phyloP scores from a whole-genome alignment of 257 asterid species.

The Scutellaria galericulata region DNA sequence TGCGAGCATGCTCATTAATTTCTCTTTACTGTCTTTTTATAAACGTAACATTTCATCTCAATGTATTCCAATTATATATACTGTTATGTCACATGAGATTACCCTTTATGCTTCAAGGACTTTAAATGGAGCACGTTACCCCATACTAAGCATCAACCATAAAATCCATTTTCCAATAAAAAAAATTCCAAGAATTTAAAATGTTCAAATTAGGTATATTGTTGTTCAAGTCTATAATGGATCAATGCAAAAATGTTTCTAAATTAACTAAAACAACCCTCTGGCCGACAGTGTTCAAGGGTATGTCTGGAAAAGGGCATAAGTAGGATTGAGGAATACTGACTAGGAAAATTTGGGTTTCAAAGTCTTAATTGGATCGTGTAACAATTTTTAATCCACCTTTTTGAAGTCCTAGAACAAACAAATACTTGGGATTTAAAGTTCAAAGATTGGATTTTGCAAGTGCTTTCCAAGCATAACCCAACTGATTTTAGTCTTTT shows the following conservation, averaged over 20 bases:
- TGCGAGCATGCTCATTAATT: not conserved
- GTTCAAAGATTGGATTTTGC: not conserved
- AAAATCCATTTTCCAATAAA: too few species aligned
- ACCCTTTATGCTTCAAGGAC: not conserved
- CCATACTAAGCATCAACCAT: not conserved
- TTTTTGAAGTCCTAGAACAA: too few species aligned
- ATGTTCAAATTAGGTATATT: not conserved
- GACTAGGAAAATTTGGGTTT: too few species aligned
- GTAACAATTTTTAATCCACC: too few species aligned
- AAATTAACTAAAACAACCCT: too few species aligned
- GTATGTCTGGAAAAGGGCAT: too few species aligned
- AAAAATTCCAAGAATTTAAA: not conserved
- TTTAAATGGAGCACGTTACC: not conserved
- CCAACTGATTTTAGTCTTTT: constrained; percentile 10
- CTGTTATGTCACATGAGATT: not conserved
- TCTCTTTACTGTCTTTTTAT: not conserved
- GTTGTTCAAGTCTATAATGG: not conserved
- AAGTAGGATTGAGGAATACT: too few species aligned
- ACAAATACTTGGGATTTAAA: too few species aligned
- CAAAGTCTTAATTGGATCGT: too few species aligned
- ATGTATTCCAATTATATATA: too few species aligned
- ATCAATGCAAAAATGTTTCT: too few species aligned
- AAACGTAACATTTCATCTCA: not conserved
- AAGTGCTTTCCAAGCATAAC: not conserved
- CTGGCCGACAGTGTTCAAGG: too few species aligned